A percentile compares a stretch with the other conserved stretches of the same genome.
Evolutionary conservation across 2,329 filamentous ascomycete species (phyloP).

Genomic region (Macrophomina pseudophaseolina): DNA sequence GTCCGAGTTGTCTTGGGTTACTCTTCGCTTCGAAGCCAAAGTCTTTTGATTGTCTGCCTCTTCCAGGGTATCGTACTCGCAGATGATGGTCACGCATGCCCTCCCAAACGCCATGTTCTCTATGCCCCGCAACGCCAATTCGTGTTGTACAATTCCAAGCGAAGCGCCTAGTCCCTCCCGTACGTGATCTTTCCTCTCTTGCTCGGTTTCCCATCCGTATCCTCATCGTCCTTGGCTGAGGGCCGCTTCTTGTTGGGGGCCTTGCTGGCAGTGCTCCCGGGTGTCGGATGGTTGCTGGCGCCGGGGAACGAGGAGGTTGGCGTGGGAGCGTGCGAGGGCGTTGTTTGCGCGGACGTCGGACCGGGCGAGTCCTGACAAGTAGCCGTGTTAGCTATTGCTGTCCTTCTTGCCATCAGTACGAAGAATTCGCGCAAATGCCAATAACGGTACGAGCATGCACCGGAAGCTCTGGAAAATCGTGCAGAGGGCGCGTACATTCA

Average conservation of each 20-base stretch:
- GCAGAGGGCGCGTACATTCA: conserved; percentile 36
- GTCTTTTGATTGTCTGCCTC: conserved; percentile 8
- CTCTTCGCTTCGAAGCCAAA: conserved; percentile 17
- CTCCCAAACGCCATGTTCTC: conserved; percentile 20
- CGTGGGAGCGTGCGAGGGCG: conserved; percentile 55
- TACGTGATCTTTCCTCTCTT: conserved; percentile 59
- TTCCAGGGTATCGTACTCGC: conserved; percentile 23
- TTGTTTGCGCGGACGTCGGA: conserved; percentile 45
- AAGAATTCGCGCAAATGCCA: neutral
- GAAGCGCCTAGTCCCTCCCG: conserved; percentile 43
- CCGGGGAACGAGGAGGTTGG: conserved; percentile 54
- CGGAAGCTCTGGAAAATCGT: neutral
- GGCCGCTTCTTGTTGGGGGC: conserved; percentile 50
- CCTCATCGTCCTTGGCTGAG: conserved; percentile 51
- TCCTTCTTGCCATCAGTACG: conserved; percentile 11
- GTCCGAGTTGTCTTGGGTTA: conserved; percentile 7
- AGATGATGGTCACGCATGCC: conserved; percentile 14
- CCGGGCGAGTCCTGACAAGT: conserved; percentile 44
- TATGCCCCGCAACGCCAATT: conserved; percentile 11
- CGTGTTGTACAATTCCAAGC: neutral
- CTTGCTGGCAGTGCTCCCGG: conserved; percentile 42
- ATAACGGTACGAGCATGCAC: neutral
- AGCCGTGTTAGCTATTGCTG: conserved; percentile 12
- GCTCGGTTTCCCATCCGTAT: conserved; percentile 49
- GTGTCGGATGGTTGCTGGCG: conserved; percentile 49